Base-by-base conservation (phyloP, 2,329 filamentous ascomycete species). In the Monosporascus sp. region DNA sequence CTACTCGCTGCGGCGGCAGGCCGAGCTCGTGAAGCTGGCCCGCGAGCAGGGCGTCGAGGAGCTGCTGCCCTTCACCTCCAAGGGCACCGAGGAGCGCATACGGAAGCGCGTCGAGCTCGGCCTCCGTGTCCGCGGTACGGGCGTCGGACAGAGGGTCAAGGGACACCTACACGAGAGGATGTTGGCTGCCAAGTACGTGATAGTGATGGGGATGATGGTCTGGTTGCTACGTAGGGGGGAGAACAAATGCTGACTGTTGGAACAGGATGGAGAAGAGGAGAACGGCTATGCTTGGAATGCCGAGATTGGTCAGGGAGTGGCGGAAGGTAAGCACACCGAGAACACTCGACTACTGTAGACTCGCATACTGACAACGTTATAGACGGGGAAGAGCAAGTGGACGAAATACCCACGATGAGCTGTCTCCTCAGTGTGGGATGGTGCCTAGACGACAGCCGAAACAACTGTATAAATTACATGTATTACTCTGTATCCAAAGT, bases 231-330 rank as follows among this genome's bases (percentile, higher is more conserved):
- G 14, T 46, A 25, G 31, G 42, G 48, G 9, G 48, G 31, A 37
- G 42, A 15, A 7, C 37, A 20, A 51, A 56, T 59, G 57, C 69
- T 77, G 59, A 75, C 65, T 49, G 36, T 49, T 37, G 36, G 8
- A 51, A 54, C 66, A 88, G 86, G 72, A 82, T 97, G 81, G 90
- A 96, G 70, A 84, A 89, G 75, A 85, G 91, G 74, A 88, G 88
- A 80, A 82, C 89, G 72, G 94, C 94, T 54, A 97, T 97, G 90
- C 72, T 95, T 76, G 85, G 86, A 55, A 99, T 99, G 94, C 91
- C 93, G 58, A 84, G 87, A 66, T 82, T 97, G 76, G 89, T 99
- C 70, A 83, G 88, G 71, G 80, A 88, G 71, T 99, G 93, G 94
- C 96, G 96, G 75, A 85, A 88, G 83, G 89, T 94, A 76, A 69